Evolutionary conservation across 495 filamentous ascomycete genomes (phyloP).

Genomic region (Hypoxylon crocopeplum): DNA sequence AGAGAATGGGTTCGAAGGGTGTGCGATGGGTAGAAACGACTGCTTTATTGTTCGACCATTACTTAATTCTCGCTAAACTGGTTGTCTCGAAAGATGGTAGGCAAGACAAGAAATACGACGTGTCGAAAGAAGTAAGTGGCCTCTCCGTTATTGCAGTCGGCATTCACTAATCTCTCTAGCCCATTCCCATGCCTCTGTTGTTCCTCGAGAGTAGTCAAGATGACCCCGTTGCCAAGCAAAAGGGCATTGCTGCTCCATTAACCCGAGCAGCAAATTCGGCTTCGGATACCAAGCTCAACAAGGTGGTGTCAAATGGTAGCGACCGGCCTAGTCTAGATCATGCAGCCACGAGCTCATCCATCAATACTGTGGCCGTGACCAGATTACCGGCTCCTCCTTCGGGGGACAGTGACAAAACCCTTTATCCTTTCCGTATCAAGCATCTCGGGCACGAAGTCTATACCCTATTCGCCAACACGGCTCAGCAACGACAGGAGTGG

Average conservation of each 20-base stretch:
- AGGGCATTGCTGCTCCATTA: slow-evolving; percentile 75
- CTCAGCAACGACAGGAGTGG: slow-evolving; percentile 82
- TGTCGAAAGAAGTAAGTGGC: slow-evolving; percentile 82
- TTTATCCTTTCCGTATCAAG: slow-evolving; percentile 95
- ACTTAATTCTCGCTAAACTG: slow-evolving; percentile 89
- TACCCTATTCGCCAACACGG: slow-evolving; percentile 81
- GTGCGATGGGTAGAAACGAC: slow-evolving; percentile 93
- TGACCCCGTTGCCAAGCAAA: slow-evolving; percentile 86
- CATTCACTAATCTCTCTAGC: slow-evolving; percentile 51
- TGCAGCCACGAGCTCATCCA: slow-evolving; percentile 63
- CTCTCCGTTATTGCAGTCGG: neutral
- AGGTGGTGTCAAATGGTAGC: slow-evolving; percentile 53
- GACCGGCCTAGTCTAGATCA: slow-evolving; percentile 69
- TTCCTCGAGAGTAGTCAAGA: slow-evolving; percentile 91
- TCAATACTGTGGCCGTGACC: slow-evolving; percentile 53
- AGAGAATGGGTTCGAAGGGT: slow-evolving; percentile 82
- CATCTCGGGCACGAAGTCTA: slow-evolving; percentile 93
- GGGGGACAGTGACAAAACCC: slow-evolving; percentile 70
- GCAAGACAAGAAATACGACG: slow-evolving; percentile 89
- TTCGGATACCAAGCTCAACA: slow-evolving; percentile 59
- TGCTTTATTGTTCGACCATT: slow-evolving; percentile 94
- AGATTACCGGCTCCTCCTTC: slow-evolving; percentile 54
- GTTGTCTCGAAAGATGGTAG: slow-evolving; percentile 69
- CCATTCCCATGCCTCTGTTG: slow-evolving; percentile 96
- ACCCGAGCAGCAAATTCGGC: slow-evolving; percentile 56